Percentiles rank a stretch among this genome's conserved stretches.
Conservation (phyloP, 2,329 filamentous ascomycete species). For the Akanthomyces dipterigenus region DNA sequence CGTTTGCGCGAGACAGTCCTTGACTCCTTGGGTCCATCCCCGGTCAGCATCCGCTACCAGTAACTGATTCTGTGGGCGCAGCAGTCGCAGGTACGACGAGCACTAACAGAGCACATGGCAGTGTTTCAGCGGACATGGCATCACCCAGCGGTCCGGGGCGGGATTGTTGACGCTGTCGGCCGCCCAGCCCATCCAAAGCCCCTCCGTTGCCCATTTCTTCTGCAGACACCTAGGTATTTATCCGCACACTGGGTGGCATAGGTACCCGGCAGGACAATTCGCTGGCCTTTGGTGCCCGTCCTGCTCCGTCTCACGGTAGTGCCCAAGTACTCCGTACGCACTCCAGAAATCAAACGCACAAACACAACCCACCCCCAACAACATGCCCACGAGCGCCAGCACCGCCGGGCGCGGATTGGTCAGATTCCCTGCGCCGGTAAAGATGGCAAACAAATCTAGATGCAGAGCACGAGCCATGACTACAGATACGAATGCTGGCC, state of each 20-base stretch:
- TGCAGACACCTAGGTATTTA: too few species aligned
- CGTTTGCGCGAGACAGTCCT: conserved; percentile 20
- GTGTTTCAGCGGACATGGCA: conserved; percentile 2
- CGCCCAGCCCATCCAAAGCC: not conserved
- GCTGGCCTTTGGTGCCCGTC: not conserved
- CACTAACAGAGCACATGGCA: conserved; percentile 13
- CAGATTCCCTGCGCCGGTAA: not conserved
- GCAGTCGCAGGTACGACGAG: conserved; percentile 7
- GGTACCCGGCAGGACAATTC: not conserved
- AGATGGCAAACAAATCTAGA: not conserved
- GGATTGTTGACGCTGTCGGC: conserved; percentile 1
- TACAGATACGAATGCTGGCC: not conserved
- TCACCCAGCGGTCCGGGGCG: not conserved
- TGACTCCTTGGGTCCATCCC: not conserved
- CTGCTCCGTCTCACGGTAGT: not conserved
- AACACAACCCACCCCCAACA: not conserved
- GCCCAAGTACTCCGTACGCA: not conserved
- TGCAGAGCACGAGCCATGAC: not conserved
- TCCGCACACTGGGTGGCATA: not conserved
- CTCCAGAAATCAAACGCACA: not conserved
- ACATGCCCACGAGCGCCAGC: not conserved
- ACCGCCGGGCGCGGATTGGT: not conserved
- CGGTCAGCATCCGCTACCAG: conserved; percentile 11
- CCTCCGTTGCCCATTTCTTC: not conserved
- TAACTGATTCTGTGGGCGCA: not conserved